These are phyloP conservation scores for Drechslerella stenobrocha DNA, from an alignment of 2,329 filamentous ascomycete species.

Conservation along the genomic window DNA sequence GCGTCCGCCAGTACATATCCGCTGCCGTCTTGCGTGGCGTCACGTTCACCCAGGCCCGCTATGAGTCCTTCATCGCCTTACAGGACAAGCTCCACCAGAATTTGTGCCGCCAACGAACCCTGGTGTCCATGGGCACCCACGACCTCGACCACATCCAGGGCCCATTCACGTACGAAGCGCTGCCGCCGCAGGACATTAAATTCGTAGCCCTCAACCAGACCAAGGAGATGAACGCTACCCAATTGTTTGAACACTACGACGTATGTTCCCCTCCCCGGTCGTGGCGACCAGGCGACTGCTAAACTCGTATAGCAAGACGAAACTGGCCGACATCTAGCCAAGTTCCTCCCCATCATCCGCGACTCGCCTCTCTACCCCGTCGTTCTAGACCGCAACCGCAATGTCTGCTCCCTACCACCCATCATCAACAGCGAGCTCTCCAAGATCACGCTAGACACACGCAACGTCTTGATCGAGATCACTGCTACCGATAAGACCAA, in stretches of 20 bases:
- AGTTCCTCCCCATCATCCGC: slow-evolving; percentile 89
- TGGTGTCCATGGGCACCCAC: slow-evolving; percentile 97
- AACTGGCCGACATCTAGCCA: slow-evolving; percentile 67
- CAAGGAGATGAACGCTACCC: slow-evolving; percentile 79
- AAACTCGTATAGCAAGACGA: slow-evolving; percentile 70
- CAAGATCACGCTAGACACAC: slow-evolving; percentile 89
- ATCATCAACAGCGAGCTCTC: slow-evolving; percentile 98
- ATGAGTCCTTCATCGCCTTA: slow-evolving; percentile 95
- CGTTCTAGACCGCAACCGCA: slow-evolving; percentile 84
- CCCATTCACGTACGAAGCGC: slow-evolving; percentile 94
- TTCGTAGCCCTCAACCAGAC: slow-evolving; percentile 90
- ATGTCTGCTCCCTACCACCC: slow-evolving; percentile 88
- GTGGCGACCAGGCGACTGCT: slow-evolving; percentile 14
- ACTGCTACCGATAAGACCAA: slow-evolving; percentile 96
- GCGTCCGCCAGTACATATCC: slow-evolving; percentile 84
- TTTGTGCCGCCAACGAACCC: slow-evolving; percentile 83
- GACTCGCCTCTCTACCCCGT: slow-evolving; percentile 94
- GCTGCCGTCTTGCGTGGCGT: slow-evolving; percentile 87
- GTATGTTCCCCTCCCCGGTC: slow-evolving; percentile 55
- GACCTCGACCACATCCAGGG: slow-evolving; percentile 91
- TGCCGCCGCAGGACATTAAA: slow-evolving; percentile 85
- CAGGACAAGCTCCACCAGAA: slow-evolving; percentile 99
- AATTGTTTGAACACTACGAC: slow-evolving; percentile 92
- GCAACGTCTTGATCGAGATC: slow-evolving; percentile 94
- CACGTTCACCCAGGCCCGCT: slow-evolving; percentile 85